Evolutionary conservation across 2,329 filamentous ascomycete species (phyloP).

Genomic region (Microdochium trichocladiopsis): DNA sequence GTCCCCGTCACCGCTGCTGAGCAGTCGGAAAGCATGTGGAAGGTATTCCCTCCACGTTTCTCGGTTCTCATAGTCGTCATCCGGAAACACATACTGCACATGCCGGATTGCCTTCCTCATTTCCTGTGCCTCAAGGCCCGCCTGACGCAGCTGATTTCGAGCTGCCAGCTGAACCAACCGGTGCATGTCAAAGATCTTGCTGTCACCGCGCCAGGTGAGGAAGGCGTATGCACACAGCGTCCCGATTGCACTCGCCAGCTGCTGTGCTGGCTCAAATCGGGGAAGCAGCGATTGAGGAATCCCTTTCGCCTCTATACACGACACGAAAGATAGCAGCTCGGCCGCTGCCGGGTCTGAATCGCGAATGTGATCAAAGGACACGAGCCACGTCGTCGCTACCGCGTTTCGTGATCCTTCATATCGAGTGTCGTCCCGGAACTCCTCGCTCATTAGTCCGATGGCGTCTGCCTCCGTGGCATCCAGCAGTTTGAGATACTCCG

Average conservation of each 20-base stretch:
- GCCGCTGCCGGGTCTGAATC: conserved; percentile 19
- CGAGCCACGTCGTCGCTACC: conserved; percentile 27
- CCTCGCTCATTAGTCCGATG: conserved; percentile 21
- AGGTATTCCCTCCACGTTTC: conserved; percentile 16
- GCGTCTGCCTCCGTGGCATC: conserved; percentile 19
- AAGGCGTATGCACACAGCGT: conserved; percentile 24
- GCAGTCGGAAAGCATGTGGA: conserved; percentile 16
- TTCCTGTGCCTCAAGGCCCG: conserved; percentile 2
- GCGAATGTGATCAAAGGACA: conserved; percentile 32
- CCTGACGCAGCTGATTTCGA: conserved; percentile 16
- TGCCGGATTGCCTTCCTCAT: conserved; percentile 1
- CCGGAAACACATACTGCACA: conserved; percentile 3
- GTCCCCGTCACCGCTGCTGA: conserved; percentile 3
- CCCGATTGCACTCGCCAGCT: conserved; percentile 18
- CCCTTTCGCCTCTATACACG: conserved; percentile 28
- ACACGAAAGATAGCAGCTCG: conserved; percentile 27
- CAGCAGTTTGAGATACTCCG: conserved; percentile 25
- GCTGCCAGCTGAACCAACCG: conserved; percentile 25
- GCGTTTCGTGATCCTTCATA: conserved; percentile 23
- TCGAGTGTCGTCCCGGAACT: conserved; percentile 24
- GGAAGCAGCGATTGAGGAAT: conserved; percentile 28
- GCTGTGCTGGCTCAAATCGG: background rate
- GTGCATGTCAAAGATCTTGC: conserved; percentile 26
- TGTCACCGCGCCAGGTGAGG: conserved; percentile 13
- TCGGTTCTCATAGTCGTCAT: background rate